Conservation (phyloP, 495 filamentous ascomycete species). For the Aspergillus nidulans region DNA sequence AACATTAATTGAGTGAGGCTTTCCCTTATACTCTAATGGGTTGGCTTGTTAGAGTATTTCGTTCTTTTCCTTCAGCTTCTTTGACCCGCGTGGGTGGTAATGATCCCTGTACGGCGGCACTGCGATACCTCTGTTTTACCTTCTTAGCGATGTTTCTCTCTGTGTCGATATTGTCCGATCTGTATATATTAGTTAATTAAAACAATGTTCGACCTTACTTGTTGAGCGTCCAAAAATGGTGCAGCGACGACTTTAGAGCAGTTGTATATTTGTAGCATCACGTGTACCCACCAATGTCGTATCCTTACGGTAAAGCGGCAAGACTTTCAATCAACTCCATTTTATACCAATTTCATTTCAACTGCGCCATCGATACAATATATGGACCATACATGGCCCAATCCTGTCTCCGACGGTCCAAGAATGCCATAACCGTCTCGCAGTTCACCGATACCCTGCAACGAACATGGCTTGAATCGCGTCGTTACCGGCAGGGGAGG, state of each 20-base stretch:
- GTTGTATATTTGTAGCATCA: neutral
- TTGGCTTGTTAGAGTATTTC: conserved; percentile 1
- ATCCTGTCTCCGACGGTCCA: conserved; percentile 5
- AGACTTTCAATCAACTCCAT: neutral
- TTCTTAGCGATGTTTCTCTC: conserved; percentile 4
- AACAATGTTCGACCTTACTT: neutral
- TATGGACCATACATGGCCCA: conserved; percentile 14
- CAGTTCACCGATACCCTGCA: conserved; percentile 53
- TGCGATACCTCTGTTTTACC: neutral
- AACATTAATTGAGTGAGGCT: conserved; percentile 11
- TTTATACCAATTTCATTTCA: neutral
- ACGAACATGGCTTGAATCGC: conserved; percentile 44
- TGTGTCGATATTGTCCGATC: neutral
- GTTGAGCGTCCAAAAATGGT: neutral
- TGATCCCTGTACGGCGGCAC: neutral
- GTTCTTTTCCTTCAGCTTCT: neutral
- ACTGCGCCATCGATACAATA: neutral
- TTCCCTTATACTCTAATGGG: neutral
- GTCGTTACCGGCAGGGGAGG: conserved; percentile 12
- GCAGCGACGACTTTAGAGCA: neutral
- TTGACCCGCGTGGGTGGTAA: neutral
- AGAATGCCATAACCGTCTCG: conserved; percentile 38
- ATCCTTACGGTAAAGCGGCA: neutral
- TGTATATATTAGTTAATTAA: conserved; percentile 5
- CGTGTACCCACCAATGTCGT: neutral